Conservation (phyloP, 768 basidiomycete species). For the Lepiota subincarnata region DNA sequence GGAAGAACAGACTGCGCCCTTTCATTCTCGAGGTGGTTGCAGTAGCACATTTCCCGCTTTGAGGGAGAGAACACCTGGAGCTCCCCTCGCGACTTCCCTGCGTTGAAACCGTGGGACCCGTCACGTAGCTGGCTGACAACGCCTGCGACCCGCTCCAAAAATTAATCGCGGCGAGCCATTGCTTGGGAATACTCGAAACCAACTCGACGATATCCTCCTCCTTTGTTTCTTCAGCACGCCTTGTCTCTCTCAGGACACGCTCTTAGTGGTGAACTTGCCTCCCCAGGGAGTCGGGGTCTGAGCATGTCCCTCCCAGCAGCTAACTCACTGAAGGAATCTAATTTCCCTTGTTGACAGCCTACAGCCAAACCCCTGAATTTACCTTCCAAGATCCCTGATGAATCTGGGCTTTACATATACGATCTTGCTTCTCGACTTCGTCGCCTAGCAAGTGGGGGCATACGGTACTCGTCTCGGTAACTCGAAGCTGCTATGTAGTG, state of each 20-base stretch:
- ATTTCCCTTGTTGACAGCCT: not conserved
- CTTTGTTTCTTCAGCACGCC: too few species aligned
- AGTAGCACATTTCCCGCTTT: not conserved
- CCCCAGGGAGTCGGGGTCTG: not conserved
- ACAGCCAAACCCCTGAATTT: constrained; percentile 9
- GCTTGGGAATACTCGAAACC: not conserved
- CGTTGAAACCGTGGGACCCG: constrained; percentile 31
- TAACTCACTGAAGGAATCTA: not conserved
- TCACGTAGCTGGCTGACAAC: constrained; percentile 1
- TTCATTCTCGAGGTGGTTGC: too few species aligned
- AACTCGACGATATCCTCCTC: too few species aligned
- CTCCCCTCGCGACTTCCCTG: constrained; percentile 23
- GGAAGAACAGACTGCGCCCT: too few species aligned
- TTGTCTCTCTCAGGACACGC: not conserved
- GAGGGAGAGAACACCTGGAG: constrained; percentile 14
- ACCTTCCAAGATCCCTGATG: constrained; percentile 6
- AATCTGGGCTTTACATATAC: constrained; percentile 3
- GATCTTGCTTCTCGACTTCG: constrained; percentile 4
- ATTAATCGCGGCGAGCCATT: not conserved
- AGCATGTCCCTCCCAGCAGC: not conserved
- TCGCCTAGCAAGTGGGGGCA: not conserved
- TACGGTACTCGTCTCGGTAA: constrained; percentile 4
- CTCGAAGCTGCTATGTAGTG: not conserved
- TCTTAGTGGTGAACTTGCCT: too few species aligned
- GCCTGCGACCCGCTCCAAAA: not conserved